phyloP scores from a whole-genome alignment of 1,284 basidiomycete genomes.

The Inonotus hispidus region DNA sequence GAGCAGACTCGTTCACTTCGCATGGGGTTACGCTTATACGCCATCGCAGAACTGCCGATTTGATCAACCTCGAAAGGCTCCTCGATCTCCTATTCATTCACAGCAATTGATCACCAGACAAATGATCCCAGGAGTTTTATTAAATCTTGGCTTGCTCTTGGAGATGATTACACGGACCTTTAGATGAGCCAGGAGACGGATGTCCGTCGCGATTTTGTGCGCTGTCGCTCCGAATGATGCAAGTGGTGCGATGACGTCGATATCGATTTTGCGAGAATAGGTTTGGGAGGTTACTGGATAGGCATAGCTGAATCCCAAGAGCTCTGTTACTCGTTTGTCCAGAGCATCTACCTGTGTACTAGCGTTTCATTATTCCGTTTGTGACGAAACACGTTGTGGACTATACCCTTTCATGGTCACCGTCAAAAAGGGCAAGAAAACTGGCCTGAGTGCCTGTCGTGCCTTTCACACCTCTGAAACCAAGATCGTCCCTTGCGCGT shows the following conservation, averaged over 20 bases:
- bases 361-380: not conserved
- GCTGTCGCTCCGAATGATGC: conserved; percentile 93
- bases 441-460: conserved; percentile 98
- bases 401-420: conserved; percentile 83
- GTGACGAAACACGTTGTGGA: not conserved
- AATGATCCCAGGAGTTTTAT: not conserved
- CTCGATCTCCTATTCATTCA: conserved; percentile 74
- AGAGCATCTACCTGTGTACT: conserved; percentile 72
- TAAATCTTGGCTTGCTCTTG: not conserved
- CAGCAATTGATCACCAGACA: not conserved
- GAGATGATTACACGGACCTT: conserved; percentile 48
- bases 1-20: conserved; percentile 97
- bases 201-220: conserved; percentile 97
- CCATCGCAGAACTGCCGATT: conserved; percentile 98
- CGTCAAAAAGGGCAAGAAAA: conserved; percentile 93
- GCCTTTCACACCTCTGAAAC: conserved; percentile 98
- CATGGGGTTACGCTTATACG: conserved; percentile 99
- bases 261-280: conserved; percentile 96
- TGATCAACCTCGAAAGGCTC: conserved; percentile 99
- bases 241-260: conserved; percentile 87
- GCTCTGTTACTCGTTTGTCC: conserved; percentile 83
- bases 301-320: conserved; percentile 89
- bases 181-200: conserved; percentile 86
- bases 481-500: conserved; percentile 88
- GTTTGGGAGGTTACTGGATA: conserved; percentile 99